These are phyloP conservation scores for Debaryomyces sp. DNA, from an alignment of 1,139 yeast genomes.

Conservation along the genomic window DNA sequence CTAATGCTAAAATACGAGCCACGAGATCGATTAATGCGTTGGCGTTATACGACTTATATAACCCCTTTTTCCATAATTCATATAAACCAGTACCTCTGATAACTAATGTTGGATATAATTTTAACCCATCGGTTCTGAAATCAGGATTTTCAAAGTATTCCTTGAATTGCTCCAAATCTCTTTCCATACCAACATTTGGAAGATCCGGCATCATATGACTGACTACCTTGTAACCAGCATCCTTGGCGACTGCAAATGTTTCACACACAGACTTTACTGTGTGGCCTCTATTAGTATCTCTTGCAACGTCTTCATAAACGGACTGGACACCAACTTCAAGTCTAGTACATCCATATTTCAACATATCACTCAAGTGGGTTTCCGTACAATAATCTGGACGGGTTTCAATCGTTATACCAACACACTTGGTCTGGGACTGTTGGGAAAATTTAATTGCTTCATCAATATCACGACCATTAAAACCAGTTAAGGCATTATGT, in stretches of 20 bases:
- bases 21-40: slow-evolving; percentile 92
- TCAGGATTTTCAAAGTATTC: slow-evolving; percentile 98
- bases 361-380: slow-evolving; percentile 93
- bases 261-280: slow-evolving; percentile 96
- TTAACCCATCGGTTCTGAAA: slow-evolving; percentile 95
- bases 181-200: slow-evolving; percentile 98
- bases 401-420: slow-evolving; percentile 97
- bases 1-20: slow-evolving; percentile 91
- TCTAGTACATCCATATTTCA: slow-evolving; percentile 94
- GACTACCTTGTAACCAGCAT: slow-evolving; percentile 96
- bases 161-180: slow-evolving; percentile 92
- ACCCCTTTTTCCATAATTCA: slow-evolving; percentile 96
- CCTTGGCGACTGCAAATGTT: slow-evolving; percentile 93
- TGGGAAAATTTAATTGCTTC: slow-evolving; percentile 92
- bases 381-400: slow-evolving; percentile 98
- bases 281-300: slow-evolving; percentile 98
- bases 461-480: slow-evolving; percentile 82
- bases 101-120: slow-evolving; percentile 93
- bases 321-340: slow-evolving; percentile 97
- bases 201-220: slow-evolving; percentile 99
- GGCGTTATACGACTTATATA: slow-evolving; percentile 92
- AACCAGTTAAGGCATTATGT: slow-evolving; percentile 95
- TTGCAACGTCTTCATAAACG: slow-evolving; percentile 96
- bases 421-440: slow-evolving; percentile 95
- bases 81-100: slow-evolving; percentile 97